phyloP scores from a whole-genome alignment of 345 rosid genomes.

The Populus pruinosa region DNA sequence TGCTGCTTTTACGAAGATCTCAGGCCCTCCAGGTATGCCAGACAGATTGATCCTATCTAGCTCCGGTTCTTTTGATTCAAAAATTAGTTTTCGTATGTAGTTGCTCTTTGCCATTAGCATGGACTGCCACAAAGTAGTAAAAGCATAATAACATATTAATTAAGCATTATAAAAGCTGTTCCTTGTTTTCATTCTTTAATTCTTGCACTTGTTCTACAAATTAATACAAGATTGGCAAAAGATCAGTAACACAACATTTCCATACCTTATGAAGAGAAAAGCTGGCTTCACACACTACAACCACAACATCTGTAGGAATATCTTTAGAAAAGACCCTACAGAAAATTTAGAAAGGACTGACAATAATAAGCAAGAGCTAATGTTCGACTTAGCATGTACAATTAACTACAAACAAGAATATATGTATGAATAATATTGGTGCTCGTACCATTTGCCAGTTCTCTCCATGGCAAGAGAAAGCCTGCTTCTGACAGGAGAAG shows the following conservation, averaged over 20 bases:
- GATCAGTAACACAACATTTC: not conserved
- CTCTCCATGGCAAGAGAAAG: conserved; percentile 66
- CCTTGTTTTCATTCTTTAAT: not conserved
- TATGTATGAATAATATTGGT: not conserved
- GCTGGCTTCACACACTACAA: conserved; percentile 71
- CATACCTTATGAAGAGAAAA: conserved; percentile 86
- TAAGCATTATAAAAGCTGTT: not conserved
- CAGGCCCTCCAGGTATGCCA: conserved; percentile 87
- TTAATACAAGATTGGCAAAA: not conserved
- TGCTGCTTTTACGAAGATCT: conserved; percentile 87
- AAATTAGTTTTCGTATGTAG: conserved; percentile 65
- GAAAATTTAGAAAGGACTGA: not conserved
- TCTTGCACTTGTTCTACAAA: too few relatives aligned
- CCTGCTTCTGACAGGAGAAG: conserved; percentile 38
- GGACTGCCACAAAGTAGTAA: conserved; percentile 42
- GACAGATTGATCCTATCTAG: conserved; percentile 59
- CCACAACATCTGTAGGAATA: conserved; percentile 69
- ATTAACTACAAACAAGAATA: not conserved
- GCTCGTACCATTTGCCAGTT: conserved; percentile 76
- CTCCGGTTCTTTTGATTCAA: conserved; percentile 65
- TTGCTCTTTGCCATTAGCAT: conserved; percentile 92
- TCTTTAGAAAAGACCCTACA: conserved; percentile 90
- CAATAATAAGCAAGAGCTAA: not conserved
- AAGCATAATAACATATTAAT: not conserved
- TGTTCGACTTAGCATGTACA: not conserved